Evolutionary conservation across 2,329 filamentous ascomycete genomes (phyloP).

Genomic region (Capronia coronata): DNA sequence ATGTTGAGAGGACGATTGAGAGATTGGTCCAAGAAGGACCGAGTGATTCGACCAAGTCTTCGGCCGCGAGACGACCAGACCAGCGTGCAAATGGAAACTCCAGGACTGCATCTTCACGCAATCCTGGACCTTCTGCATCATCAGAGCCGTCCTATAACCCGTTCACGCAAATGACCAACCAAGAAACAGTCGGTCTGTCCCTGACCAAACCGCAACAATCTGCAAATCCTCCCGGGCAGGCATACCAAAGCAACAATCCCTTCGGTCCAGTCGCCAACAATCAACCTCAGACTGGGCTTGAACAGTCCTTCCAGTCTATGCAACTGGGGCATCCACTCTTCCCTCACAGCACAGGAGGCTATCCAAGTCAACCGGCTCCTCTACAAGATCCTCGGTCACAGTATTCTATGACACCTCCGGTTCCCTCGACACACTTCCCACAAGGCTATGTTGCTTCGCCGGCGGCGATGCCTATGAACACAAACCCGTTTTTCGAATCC

Average conservation of each 20-base stretch:
- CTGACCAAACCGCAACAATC: constrained; percentile 25
- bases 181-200: constrained; percentile 27
- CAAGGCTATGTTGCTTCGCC: constrained; percentile 30
- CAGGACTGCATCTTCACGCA: constrained; percentile 2
- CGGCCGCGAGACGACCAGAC: constrained; percentile 2
- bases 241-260: constrained; percentile 29
- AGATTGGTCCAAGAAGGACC: constrained; percentile 77
- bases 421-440: constrained; percentile 27
- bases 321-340: constrained; percentile 66
- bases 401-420: constrained; percentile 41
- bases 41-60: constrained; percentile 30
- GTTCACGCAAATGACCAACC: constrained; percentile 14
- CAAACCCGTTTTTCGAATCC: constrained; percentile 43
- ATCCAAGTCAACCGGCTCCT: constrained; percentile 39
- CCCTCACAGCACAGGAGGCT: constrained; percentile 66
- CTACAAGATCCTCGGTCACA: constrained; percentile 37
- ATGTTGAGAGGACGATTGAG: constrained; percentile 80
- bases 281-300: constrained; percentile 44
- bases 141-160: constrained; percentile 21
- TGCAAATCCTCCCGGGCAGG: constrained; percentile 7
- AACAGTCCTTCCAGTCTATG: constrained; percentile 68
- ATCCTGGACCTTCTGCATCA: constrained; percentile 3
- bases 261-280: constrained; percentile 32
- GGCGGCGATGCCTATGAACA: constrained; percentile 19
- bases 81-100: not conserved